phyloP scores from a whole-genome alignment of 306 rosid genomes.

The Trifolium dubium region DNA sequence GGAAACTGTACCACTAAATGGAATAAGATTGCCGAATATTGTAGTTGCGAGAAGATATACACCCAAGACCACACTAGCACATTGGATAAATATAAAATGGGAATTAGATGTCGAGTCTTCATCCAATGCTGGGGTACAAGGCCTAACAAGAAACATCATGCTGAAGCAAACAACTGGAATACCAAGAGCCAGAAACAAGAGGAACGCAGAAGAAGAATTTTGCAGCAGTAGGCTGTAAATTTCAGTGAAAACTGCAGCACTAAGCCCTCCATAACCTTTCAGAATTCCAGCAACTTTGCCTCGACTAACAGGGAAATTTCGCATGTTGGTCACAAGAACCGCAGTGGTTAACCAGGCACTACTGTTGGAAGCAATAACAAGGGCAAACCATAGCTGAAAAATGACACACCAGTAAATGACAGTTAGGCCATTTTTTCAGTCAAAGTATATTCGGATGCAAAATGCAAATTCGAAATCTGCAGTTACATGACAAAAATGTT shows the following conservation, averaged over 20 bases:
- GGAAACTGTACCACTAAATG: slow-evolving; percentile 45
- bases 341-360: slow-evolving; percentile 76
- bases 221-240: slow-evolving; percentile 68
- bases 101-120: slow-evolving; percentile 57
- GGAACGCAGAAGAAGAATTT: slow-evolving; percentile 57
- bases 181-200: slow-evolving; percentile 65
- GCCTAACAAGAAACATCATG: slow-evolving; percentile 75
- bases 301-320: slow-evolving; percentile 76
- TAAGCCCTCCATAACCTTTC: slow-evolving; percentile 79
- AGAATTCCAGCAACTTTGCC: slow-evolving; percentile 74
- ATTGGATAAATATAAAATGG: slow-evolving; percentile 66
- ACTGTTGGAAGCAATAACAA: slow-evolving; percentile 70
- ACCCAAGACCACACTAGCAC: slow-evolving; percentile 64
- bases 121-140: slow-evolving; percentile 70
- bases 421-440: slow-evolving; percentile 4
- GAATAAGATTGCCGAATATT: slow-evolving; percentile 46
- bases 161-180: slow-evolving; percentile 64
- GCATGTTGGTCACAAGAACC: slow-evolving; percentile 83
- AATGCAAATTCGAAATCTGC: slow-evolving; percentile 24
- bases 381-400: slow-evolving; percentile 71
- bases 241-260: slow-evolving; percentile 77
- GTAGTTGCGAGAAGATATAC: slow-evolving; percentile 72
- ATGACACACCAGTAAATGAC: slow-evolving; percentile 1
- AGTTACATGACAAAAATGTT: background rate
- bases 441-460: background rate